Percentiles rank a stretch among this genome's conserved stretches.
Evolutionary conservation across 345 rosid genomes (phyloP).

Genomic region (Sonneratia caseolaris): DNA sequence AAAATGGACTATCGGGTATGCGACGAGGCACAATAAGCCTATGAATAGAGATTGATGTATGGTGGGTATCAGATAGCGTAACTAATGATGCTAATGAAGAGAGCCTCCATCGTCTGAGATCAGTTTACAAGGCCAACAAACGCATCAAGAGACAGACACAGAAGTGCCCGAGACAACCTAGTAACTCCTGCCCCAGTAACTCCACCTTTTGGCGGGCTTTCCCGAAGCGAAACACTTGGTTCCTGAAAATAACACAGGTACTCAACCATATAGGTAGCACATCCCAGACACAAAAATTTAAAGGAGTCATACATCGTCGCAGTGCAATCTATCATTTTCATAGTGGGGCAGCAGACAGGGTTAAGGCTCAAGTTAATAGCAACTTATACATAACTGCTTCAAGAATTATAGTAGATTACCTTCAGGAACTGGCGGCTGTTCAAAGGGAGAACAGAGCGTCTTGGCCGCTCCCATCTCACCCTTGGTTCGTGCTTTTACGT

Average conservation of each 20-base stretch:
- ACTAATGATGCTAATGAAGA: not conserved
- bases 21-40: no score
- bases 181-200: conserved; percentile 98
- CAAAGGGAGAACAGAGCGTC: conserved; percentile 85
- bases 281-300: not conserved
- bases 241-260: conserved; percentile 26
- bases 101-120: not conserved
- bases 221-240: conserved; percentile 82
- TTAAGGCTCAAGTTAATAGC: not conserved
- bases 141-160: not conserved
- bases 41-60: no score
- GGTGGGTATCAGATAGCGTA: no score
- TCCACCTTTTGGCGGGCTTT: conserved; percentile 90
- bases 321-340: not conserved
- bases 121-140: not conserved
- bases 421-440: conserved; percentile 85
- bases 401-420: conserved; percentile 17
- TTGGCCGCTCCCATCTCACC: conserved; percentile 94
- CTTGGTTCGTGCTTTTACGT: conserved; percentile 75
- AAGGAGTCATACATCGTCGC: not conserved
- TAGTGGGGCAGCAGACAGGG: not conserved
- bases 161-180: conserved; percentile 10
- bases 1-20: no score
- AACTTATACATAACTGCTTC: not conserved
- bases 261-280: not conserved